Percentiles rank a stretch among this genome's conserved stretches.
phyloP scores from a whole-genome alignment of 345 rosid genomes.

The Populus alba region DNA sequence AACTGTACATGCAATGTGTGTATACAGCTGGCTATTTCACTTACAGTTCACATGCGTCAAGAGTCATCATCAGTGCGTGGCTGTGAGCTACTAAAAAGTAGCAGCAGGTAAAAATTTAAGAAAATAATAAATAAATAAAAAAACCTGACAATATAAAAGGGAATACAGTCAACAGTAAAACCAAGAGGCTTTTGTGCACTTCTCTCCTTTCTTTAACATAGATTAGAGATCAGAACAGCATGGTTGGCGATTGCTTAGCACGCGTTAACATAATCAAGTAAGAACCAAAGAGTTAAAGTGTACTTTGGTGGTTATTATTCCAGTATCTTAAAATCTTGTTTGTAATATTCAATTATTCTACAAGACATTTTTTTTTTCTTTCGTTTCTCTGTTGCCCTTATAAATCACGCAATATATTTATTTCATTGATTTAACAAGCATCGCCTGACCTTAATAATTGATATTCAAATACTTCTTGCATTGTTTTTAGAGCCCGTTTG shows the following conservation, averaged over 20 bases:
- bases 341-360: not conserved
- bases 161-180: constrained; percentile 3
- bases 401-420: no score
- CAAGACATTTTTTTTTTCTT: no score
- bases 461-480: no score
- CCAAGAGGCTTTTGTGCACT: not conserved
- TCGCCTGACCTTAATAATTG: no score
- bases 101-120: not conserved
- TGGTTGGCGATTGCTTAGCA: constrained; percentile 7
- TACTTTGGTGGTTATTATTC: not conserved
- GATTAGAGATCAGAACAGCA: not conserved
- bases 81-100: constrained; percentile 31
- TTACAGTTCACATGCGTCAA: constrained; percentile 39
- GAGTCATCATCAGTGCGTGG: constrained; percentile 39
- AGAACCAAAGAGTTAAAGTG: not conserved
- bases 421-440: no score
- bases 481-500: no score
- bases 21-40: not conserved
- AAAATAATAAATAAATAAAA: not conserved
- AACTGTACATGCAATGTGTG: not conserved
- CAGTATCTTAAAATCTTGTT: not conserved
- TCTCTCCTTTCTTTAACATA: not conserved
- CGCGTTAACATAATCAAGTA: constrained; percentile 17
- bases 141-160: constrained; percentile 12
- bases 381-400: no score